Conservation (phyloP, 176 grass and related monocot genomes). For the Thinopyrum elongatum region DNA sequence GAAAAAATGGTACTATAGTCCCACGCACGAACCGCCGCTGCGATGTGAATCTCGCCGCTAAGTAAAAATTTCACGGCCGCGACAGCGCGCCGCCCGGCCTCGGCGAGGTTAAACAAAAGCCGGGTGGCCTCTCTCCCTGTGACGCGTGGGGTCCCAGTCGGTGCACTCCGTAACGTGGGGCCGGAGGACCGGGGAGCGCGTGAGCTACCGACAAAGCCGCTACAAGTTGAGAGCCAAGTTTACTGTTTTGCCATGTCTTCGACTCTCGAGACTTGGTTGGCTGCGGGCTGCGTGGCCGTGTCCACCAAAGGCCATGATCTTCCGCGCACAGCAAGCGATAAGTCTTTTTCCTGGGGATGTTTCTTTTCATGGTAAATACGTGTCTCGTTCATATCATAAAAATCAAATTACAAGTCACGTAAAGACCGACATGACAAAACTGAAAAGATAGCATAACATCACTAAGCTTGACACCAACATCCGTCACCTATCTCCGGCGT, state of each 20-base stretch:
- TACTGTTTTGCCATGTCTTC: slow-evolving; percentile 2
- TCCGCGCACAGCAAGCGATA: background rate
- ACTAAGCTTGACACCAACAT: no score
- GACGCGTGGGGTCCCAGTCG: slow-evolving; percentile 28
- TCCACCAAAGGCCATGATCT: background rate
- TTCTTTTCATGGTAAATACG: no score
- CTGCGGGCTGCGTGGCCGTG: no score
- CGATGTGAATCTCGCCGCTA: background rate
- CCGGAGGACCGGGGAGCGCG: background rate
- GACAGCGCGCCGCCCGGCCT: background rate
- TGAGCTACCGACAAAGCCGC: slow-evolving; percentile 1
- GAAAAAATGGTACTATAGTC: background rate
- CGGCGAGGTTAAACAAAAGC: background rate
- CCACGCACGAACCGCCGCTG: slow-evolving; percentile 32
- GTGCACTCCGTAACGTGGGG: slow-evolving; percentile 8
- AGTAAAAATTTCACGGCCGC: background rate
- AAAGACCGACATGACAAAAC: no score
- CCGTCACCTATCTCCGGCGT: no score
- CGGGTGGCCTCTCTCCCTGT: background rate
- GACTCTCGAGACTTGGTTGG: background rate
- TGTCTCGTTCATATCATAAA: no score
- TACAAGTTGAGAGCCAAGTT: background rate
- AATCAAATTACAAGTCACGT: no score
- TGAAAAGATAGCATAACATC: no score
- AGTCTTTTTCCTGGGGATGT: background rate